These are phyloP conservation scores for Lithohypha guttulata DNA, from an alignment of 2,329 filamentous ascomycete genomes.

Conservation along the genomic window DNA sequence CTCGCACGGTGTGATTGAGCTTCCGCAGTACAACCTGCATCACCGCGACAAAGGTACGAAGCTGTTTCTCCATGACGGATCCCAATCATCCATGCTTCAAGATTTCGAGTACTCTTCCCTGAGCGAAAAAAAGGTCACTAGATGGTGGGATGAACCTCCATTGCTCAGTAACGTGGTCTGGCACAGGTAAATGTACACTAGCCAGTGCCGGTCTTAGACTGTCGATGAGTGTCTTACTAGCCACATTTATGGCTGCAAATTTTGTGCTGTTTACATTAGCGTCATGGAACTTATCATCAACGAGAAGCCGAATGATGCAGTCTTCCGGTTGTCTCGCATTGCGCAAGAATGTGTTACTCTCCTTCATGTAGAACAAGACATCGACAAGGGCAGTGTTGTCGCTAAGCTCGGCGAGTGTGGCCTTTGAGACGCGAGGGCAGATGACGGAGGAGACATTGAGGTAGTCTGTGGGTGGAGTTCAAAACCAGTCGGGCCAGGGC, in stretches of 20 bases:
- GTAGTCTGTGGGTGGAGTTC: constrained; percentile 6
- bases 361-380: background rate
- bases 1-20: constrained; percentile 4
- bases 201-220: constrained; percentile 3
- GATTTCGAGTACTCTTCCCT: constrained; percentile 2
- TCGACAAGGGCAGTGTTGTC: constrained; percentile 5
- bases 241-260: constrained; percentile 1
- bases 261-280: constrained; percentile 2
- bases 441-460: constrained; percentile 3
- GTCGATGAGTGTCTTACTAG: constrained; percentile 7
- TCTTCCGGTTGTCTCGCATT: constrained; percentile 2
- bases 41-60: constrained; percentile 5
- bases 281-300: constrained; percentile 6
- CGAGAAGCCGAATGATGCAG: constrained; percentile 6
- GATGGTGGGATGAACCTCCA: constrained; percentile 2
- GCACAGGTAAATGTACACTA: constrained; percentile 6
- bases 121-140: constrained; percentile 5
- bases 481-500: constrained; percentile 10
- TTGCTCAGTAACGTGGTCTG: background rate
- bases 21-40: constrained; percentile 7
- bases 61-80: constrained; percentile 5
- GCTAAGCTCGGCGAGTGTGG: constrained; percentile 2
- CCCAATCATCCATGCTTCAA: constrained; percentile 6
- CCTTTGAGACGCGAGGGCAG: constrained; percentile 5
- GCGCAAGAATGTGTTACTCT: background rate